These are phyloP conservation scores for Xylariaceae sp. DNA, from an alignment of 2,329 filamentous ascomycete genomes.

Conservation along the genomic window DNA sequence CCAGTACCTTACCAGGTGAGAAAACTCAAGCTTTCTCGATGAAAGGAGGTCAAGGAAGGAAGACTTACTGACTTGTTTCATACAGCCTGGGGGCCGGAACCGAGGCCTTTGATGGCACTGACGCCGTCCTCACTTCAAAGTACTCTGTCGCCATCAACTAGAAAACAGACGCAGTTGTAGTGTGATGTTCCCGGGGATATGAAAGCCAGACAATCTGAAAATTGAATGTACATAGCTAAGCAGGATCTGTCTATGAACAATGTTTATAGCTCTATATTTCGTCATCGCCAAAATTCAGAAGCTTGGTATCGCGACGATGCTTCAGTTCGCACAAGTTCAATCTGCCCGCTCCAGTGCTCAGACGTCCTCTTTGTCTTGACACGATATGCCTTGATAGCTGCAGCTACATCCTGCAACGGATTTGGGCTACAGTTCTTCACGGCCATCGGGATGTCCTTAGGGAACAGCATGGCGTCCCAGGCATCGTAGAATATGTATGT, in stretches of 20 bases:
- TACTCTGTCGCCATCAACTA: constrained; percentile 18
- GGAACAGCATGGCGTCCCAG: constrained; percentile 48
- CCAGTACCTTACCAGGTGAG: constrained; percentile 50
- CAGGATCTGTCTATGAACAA: not conserved
- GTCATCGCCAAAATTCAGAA: constrained; percentile 23
- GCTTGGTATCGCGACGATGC: constrained; percentile 19
- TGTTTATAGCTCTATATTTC: not conserved
- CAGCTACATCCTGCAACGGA: constrained; percentile 26
- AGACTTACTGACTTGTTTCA: too few relatives aligned
- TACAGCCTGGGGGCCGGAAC: constrained; percentile 48
- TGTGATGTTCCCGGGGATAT: too few relatives aligned
- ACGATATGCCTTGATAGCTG: constrained; percentile 30
- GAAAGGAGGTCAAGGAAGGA: too few relatives aligned
- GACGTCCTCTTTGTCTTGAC: constrained; percentile 22
- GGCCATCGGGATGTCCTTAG: constrained; percentile 21
- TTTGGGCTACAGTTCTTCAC: constrained; percentile 4
- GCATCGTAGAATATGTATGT: constrained; percentile 47
- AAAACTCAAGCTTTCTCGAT: too few relatives aligned
- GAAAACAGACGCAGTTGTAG: not conserved
- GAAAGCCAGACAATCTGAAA: too few relatives aligned
- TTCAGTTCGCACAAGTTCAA: constrained; percentile 26
- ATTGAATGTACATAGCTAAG: constrained; percentile 4
- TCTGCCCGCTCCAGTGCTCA: constrained; percentile 28
- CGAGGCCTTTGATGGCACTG: constrained; percentile 47
- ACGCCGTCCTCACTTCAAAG: constrained; percentile 37